Conservation (phyloP, 352 stramenopile genomes). For the Phytophthora agathidicida region DNA sequence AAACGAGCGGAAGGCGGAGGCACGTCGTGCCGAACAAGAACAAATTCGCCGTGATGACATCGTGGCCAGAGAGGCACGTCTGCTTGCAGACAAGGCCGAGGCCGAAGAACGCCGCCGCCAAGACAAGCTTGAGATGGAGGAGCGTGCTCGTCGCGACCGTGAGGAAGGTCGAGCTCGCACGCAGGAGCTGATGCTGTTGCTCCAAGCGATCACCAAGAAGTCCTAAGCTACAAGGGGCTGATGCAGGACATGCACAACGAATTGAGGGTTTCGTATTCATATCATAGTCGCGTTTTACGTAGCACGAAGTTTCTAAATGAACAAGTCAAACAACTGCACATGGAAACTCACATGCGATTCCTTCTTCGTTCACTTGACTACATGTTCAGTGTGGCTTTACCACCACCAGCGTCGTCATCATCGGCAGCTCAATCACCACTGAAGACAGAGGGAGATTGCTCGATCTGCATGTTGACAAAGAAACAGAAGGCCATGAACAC, state of each 20-base stretch:
- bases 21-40: not conserved
- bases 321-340: not conserved
- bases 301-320: not conserved
- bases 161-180: not conserved
- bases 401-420: not conserved
- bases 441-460: not conserved
- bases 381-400: not conserved
- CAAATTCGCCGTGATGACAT: not conserved
- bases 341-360: not conserved
- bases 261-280: not conserved
- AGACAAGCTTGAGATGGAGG: not conserved
- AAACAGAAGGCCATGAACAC: too few species aligned
- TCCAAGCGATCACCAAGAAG: not conserved
- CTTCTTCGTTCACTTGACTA: not conserved
- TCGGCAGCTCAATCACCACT: not conserved
- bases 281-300: not conserved
- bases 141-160: not conserved
- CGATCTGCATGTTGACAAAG: too few species aligned
- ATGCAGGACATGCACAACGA: not conserved
- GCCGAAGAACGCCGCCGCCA: conserved; percentile 1
- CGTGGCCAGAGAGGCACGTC: not conserved
- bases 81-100: not conserved
- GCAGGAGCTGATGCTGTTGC: not conserved
- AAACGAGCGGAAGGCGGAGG: conserved; percentile 7
- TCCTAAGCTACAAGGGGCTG: not conserved